Conservation (phyloP, 768 basidiomycete species). For the Trametes gibbosa region DNA sequence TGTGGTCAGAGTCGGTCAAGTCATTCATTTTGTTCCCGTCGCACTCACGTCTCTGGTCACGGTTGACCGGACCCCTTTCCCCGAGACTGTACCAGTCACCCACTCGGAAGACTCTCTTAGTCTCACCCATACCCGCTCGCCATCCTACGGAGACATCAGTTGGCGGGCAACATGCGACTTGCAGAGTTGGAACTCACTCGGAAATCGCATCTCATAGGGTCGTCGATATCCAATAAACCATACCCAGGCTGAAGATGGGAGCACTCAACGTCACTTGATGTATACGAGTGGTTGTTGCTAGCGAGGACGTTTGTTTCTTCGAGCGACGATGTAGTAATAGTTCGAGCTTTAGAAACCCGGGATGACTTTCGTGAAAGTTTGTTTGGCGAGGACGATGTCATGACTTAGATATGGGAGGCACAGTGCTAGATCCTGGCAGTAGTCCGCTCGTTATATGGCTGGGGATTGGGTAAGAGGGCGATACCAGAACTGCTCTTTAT, state of each 20-base stretch:
- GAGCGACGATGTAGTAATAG: neutral
- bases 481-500: no score
- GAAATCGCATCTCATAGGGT: constrained; percentile 43
- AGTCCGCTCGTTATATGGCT: no score
- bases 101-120: constrained; percentile 46
- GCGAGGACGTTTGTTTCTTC: neutral
- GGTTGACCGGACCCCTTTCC: constrained; percentile 43
- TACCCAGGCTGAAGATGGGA: constrained; percentile 6
- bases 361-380: neutral
- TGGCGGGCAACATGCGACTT: neutral
- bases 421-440: no score
- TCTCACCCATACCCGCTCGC: constrained; percentile 52
- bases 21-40: neutral
- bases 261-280: constrained; percentile 9
- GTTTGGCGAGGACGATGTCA: neutral
- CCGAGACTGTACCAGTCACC: constrained; percentile 47
- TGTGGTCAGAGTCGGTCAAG: neutral
- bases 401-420: neutral
- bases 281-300: neutral
- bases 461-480: no score
- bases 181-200: constrained; percentile 34
- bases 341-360: neutral
- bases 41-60: constrained; percentile 45
- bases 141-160: constrained; percentile 32
- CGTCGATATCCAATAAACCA: constrained; percentile 10